Evolutionary conservation across 768 basidiomycete species (phyloP).

Genomic region (Cyathus striatus): DNA sequence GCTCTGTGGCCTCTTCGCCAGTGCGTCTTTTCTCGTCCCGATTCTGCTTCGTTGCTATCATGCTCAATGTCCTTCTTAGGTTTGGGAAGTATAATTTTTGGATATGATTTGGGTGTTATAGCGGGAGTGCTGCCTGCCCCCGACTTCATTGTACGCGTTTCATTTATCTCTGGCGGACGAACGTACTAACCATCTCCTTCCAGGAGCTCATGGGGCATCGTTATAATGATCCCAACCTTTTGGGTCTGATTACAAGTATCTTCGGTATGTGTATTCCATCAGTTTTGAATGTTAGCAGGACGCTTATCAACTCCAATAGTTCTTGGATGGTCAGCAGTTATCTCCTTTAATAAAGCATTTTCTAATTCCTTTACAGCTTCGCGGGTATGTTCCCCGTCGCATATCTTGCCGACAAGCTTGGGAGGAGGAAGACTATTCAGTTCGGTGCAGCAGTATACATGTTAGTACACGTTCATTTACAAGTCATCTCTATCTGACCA

Average conservation of each 20-base stretch:
- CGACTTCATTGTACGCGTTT: conserved; percentile 26
- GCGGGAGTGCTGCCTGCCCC: conserved; percentile 36
- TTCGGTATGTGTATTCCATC: conserved; percentile 22
- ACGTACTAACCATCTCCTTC: neutral
- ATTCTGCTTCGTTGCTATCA: neutral
- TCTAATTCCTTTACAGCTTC: conserved; percentile 19
- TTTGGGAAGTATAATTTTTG: conserved; percentile 41
- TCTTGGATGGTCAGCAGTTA: conserved; percentile 26
- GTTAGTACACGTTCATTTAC: conserved; percentile 12
- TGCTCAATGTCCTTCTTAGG: conserved; percentile 13
- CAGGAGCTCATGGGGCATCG: conserved; percentile 30
- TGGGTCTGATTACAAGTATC: conserved; percentile 36
- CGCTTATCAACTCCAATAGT: too few relatives aligned
- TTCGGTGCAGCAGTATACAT: conserved; percentile 33
- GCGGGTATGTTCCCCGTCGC: conserved; percentile 40
- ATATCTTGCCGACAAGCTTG: conserved; percentile 30
- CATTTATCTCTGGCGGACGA: neutral
- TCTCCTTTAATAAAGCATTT: neutral
- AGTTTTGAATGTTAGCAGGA: too few relatives aligned
- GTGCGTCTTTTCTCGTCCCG: conserved; percentile 15
- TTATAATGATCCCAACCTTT: conserved; percentile 26
- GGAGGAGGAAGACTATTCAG: conserved; percentile 34
- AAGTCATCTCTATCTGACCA: neutral
- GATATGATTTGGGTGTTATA: conserved; percentile 49
- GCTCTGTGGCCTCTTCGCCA: conserved; percentile 48